Conservation (phyloP, 164 flowering plant genomes). For the Piper longum region DNA sequence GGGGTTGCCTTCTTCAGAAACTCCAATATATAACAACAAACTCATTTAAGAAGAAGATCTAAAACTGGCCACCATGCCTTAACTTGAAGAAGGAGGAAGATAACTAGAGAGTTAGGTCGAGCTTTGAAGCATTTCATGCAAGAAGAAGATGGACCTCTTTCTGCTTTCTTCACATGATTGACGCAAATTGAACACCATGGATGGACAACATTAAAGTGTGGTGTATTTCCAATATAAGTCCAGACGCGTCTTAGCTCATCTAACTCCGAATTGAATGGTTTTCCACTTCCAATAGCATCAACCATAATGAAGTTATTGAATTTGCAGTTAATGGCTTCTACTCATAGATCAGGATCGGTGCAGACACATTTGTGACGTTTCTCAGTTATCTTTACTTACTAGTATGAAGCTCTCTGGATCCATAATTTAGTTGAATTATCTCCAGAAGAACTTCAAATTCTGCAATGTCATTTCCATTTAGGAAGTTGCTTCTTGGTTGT, state of each 20-base stretch:
- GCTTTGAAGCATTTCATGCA: neutral
- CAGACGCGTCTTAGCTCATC: neutral
- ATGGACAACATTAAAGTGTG: neutral
- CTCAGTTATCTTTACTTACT: too few relatives aligned
- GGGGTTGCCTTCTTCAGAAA: too few relatives aligned
- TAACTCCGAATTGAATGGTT: neutral
- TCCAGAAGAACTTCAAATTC: too few relatives aligned
- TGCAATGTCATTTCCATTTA: too few relatives aligned
- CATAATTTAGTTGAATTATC: too few relatives aligned
- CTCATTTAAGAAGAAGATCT: too few relatives aligned
- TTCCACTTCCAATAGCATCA: neutral
- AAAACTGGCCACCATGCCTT: too few relatives aligned
- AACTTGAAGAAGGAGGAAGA: neutral
- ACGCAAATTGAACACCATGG: too few relatives aligned
- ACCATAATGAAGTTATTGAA: neutral
- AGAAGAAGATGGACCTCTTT: neutral
- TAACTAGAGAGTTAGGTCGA: neutral
- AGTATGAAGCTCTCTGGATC: too few relatives aligned
- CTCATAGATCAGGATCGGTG: neutral
- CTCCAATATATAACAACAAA: too few relatives aligned
- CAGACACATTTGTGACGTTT: neutral
- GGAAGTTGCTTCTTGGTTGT: too few relatives aligned
- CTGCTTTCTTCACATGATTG: neutral
- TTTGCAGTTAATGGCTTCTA: neutral
- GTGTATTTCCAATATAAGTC: neutral